phyloP scores from a whole-genome alignment of 139 green algal genomes.

The Chlamydomonas schloesseri region DNA sequence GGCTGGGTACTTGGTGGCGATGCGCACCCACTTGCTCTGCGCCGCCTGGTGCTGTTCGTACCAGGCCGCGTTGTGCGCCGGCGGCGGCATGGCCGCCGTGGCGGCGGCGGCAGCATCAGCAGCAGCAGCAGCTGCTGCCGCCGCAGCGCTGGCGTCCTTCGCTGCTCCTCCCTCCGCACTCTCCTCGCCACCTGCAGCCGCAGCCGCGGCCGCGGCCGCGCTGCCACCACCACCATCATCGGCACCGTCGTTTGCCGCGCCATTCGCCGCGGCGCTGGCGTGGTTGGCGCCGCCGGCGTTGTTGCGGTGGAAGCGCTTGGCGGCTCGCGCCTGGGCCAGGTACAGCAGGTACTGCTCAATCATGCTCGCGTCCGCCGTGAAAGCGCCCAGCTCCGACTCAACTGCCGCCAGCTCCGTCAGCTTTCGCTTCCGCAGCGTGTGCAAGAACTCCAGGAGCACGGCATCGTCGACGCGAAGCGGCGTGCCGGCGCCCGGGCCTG shows the following conservation, averaged over 20 bases:
- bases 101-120: neutral
- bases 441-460: conserved; percentile 56
- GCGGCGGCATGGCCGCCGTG: neutral
- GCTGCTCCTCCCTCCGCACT: neutral
- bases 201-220: too few relatives aligned
- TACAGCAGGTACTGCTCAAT: conserved; percentile 41
- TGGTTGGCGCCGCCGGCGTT: too few relatives aligned
- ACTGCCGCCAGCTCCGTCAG: conserved; percentile 28
- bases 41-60: conserved; percentile 29
- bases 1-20: conserved; percentile 1
- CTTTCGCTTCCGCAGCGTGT: conserved; percentile 48
- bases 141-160: neutral
- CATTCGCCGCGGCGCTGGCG: neutral
- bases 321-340: neutral
- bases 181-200: too few relatives aligned
- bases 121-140: too few relatives aligned
- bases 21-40: conserved; percentile 33
- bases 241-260: neutral
- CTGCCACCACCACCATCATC: neutral
- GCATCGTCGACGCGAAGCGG: neutral
- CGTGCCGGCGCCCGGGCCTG: neutral
- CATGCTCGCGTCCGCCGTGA: neutral
- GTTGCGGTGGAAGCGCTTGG: conserved; percentile 8
- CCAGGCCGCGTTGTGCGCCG: conserved; percentile 6
- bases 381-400: neutral